Evolutionary conservation across 2,329 filamentous ascomycete species (phyloP), one percentile per base, ranked within the genome.

Genomic region (Apiospora sp.): DNA sequence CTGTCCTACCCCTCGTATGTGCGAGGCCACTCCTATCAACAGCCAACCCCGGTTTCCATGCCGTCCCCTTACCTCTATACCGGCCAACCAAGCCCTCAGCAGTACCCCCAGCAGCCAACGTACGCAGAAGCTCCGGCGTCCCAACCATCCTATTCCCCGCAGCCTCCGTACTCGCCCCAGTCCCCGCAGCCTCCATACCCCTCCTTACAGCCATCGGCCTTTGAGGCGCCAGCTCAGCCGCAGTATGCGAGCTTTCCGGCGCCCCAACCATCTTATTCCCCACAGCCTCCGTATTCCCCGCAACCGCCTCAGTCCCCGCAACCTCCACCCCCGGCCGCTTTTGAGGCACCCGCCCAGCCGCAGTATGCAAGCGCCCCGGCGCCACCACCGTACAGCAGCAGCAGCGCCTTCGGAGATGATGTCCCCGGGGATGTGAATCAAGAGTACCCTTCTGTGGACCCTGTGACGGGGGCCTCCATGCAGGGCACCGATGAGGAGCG

Each of bases 1-100:
- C 58, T 41, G 58, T 64, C 58, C 2, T 64, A 64, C 58, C 58
- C 58, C 34, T 64, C 58, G 8, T 64, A 64, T 41, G 58, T 64
- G 34, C 58, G 58, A n/a, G 58, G 58, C 19, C 58, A 64, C 58
- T 41, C 58, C 58, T 64, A 64, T 34, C 58, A 64, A 22, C 58
- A 64, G 34, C 58, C 58, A 8, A 34, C 58, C 22, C 30, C 58
- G 58, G 58, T 34, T 14, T 19, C 58, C 19, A 10, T 41, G 19
- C 19, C 58, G 22, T 41, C 58, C 19, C 34, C 58, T 12, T 64
- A 37, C 8, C 8, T n/a, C 19, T 64, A 64, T 41, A 6, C 58
- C 8, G 58, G 58, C 16, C 58, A 37, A 13, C 5, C 34, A 7
- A 49, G 46, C 8, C 46, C 46, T 1, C 58, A 64, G 58, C 30